Evolutionary conservation across 169 alveolate species (phyloP).

Genomic region (Cryptosporidium sp.): DNA sequence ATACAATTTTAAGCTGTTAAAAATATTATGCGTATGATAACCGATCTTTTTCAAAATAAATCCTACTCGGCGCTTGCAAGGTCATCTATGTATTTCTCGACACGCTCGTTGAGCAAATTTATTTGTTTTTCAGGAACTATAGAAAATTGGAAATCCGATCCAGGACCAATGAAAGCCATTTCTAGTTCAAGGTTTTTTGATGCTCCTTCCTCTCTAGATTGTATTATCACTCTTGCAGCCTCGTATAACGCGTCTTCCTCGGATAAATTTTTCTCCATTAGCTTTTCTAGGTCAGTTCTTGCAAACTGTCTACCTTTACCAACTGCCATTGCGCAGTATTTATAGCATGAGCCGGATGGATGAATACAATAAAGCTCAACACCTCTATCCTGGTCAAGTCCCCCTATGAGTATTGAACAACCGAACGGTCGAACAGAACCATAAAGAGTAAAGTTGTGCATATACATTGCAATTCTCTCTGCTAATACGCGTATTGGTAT

Average conservation of each 20-base stretch:
- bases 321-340: conserved; percentile 92
- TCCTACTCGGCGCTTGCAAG: conserved; percentile 43
- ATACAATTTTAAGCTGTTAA: not conserved
- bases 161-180: conserved; percentile 67
- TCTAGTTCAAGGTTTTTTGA: conserved; percentile 77
- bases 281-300: conserved; percentile 93
- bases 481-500: conserved; percentile 92
- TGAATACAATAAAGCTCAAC: conserved; percentile 90
- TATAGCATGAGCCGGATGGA: conserved; percentile 92
- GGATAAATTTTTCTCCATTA: conserved; percentile 72
- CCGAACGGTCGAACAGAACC: conserved; percentile 95
- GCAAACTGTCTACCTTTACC: conserved; percentile 95
- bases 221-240: conserved; percentile 73
- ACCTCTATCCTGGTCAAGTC: conserved; percentile 86
- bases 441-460: conserved; percentile 92
- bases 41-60: not conserved
- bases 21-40: too few relatives aligned
- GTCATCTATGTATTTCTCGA: conserved; percentile 61
- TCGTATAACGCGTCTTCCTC: conserved; percentile 77
- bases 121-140: conserved; percentile 21
- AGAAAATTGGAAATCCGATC: conserved; percentile 55
- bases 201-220: conserved; percentile 78
- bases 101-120: conserved; percentile 41
- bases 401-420: conserved; percentile 88
- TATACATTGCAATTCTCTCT: conserved; percentile 91